phyloP scores from a whole-genome alignment of 371 early-diverging fungal genomes.

The Mucor irregularis region DNA sequence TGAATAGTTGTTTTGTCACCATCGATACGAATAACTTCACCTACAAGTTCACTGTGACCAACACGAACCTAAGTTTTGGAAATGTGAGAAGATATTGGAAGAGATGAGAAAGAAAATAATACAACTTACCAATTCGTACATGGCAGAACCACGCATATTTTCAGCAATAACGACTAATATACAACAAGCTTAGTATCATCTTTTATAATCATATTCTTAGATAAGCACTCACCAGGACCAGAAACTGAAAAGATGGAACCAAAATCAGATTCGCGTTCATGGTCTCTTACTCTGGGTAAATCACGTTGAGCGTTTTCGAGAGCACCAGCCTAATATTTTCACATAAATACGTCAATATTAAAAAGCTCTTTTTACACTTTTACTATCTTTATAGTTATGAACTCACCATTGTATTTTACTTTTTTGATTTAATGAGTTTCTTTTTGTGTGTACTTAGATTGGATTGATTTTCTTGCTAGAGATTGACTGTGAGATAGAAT shows the following conservation, averaged over 20 bases:
- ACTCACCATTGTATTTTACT: too few species aligned
- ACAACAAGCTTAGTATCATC: neutral
- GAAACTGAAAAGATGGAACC: conserved; percentile 98
- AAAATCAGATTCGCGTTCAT: conserved; percentile 84
- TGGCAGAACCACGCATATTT: conserved; percentile 98
- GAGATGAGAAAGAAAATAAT: neutral
- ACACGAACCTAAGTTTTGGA: conserved; percentile 83
- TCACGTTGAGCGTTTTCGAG: conserved; percentile 79
- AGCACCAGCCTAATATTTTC: conserved; percentile 71
- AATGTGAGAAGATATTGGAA: neutral
- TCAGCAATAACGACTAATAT: conserved; percentile 95
- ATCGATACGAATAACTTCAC: conserved; percentile 99
- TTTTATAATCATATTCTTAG: neutral
- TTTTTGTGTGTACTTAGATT: neutral
- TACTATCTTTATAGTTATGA: too few species aligned
- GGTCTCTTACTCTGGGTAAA: conserved; percentile 84
- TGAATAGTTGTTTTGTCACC: conserved; percentile 99
- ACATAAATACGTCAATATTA: neutral
- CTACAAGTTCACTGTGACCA: conserved; percentile 96
- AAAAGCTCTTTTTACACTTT: too few species aligned
- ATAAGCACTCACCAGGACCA: conserved; percentile 95
- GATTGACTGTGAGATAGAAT: neutral
- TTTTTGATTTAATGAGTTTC: too few species aligned
- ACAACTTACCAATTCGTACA: conserved; percentile 96
- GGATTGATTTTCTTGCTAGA: neutral